Evolutionary conservation across 768 basidiomycete genomes (phyloP), one percentile per base, ranked within the genome.

Genomic region (Asterophora lycoperdoides): DNA sequence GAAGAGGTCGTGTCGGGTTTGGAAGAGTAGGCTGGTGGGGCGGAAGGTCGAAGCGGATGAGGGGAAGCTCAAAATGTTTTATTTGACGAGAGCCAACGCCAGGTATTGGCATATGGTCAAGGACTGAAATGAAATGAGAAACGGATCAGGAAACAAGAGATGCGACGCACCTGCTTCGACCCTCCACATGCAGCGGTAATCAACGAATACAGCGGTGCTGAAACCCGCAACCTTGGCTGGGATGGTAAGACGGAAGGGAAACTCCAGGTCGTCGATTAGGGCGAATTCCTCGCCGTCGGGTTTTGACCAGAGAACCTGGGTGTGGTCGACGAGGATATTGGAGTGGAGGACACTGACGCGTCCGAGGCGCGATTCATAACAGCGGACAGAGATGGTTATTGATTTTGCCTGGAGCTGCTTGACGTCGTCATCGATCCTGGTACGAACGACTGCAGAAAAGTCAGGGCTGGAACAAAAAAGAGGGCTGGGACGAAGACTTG

Each of bases 181-280:
- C 45, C 88, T 76, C 90, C 90, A 93, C 61, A 79, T 79, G 60
- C 86, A 81, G 37, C 84, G 76, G 64, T 89, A 93, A 57, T 84
- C 85, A 56, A 85, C 85, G 58, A 83, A 89, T 51, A 80, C 74
- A 11, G 83, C 77, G 41, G 84, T 82, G 63, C 83, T 85, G 58
- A 81, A 83, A 34, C 86, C 86, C 13, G 74, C 66, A 43, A 78
- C 74, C 53, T 76, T 72, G 48, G 76, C 62, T 20, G 90, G 90
- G 20, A 93, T 52, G 39, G 76, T 74, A 59, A 93, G 73, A 42
- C 80, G 79, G 64, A 90, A 93, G 2, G 86, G 81, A 56, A 76
- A 71, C 57, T 90, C 85, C 57, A 78, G 63, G 54, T 84, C 79
- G 37, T 78, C 81, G 54, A 92, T 68, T 40, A 79, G 73, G 8